Base-by-base conservation (phyloP, 163 green algal genomes). In the Trebouxiophyceae sp. region DNA sequence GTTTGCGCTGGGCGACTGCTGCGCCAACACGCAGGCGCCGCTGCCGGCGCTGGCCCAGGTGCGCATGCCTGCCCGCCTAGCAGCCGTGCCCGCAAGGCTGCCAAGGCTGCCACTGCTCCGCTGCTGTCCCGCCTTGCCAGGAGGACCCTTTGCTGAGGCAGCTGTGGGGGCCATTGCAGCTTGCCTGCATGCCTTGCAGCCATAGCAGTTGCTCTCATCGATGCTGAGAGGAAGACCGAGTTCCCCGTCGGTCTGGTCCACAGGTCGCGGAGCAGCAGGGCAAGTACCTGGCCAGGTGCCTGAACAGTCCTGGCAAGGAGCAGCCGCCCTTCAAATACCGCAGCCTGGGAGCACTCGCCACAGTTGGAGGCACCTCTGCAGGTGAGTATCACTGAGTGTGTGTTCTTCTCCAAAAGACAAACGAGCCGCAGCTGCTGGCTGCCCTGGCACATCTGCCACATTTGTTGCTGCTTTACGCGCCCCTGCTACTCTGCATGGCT, bases 241-340 rank as follows among this genome's bases (percentile, higher is more conserved):
- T n/a, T n/a, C n/a, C n/a, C n/a, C n/a, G n/a, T n/a, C n/a, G n/a
- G n/a, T n/a, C n/a, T n/a, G n/a, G n/a, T n/a, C 12, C 63, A 12
- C 85, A 95, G 82, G 90, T 96, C 30, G 90, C 90, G 5, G 90
- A 96, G 78, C 90, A 95, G 77, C 87, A 96, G 75, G 90, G 89
- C 33, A 79, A 78, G 57, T 96, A 93, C 76, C 72, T 96, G 26
- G 89, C 90, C 39, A 50, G 39, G 39, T 50, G 39, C 39, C 39
- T n/a, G 12, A 50, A 50, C 39, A 50, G n/a, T n/a, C n/a, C n/a
- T n/a, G n/a, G n/a, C n/a, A n/a, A n/a, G n/a, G n/a, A n/a, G n/a
- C n/a, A n/a, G n/a, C 39, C 39, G 30, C 68, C 77, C 16, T 89
- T 89, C 63, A 32, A 50, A n/a, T 89, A 90, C 69, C 54, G 57